phyloP scores from a whole-genome alignment of 2,329 filamentous ascomycete genomes.

The Cladobotryum mycophilum region DNA sequence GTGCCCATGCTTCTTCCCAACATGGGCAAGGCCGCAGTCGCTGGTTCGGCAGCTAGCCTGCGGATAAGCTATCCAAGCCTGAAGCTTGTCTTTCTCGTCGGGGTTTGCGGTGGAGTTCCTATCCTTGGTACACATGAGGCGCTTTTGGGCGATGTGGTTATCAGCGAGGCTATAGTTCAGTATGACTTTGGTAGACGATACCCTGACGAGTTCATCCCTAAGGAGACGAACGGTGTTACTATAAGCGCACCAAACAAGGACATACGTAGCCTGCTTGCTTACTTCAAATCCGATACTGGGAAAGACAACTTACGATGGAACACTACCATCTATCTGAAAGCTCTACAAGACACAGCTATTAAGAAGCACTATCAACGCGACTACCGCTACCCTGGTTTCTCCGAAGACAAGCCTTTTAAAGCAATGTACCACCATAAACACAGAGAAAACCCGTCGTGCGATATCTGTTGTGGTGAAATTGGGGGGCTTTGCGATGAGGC shows the following conservation, averaged over 20 bases:
- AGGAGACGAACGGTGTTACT: constrained; percentile 17
- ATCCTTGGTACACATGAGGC: not conserved
- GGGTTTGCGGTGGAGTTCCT: constrained; percentile 26
- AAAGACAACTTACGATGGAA: constrained; percentile 3
- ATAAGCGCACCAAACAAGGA: constrained; percentile 20
- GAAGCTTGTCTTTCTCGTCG: constrained; percentile 26
- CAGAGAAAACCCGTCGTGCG: constrained; percentile 6
- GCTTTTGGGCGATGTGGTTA: constrained; percentile 21
- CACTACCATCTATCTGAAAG: constrained; percentile 7
- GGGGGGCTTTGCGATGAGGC: constrained; percentile 12
- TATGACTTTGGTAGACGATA: constrained; percentile 19
- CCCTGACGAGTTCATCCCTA: constrained; percentile 17
- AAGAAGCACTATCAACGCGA: constrained; percentile 7
- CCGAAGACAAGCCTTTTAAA: constrained; percentile 24
- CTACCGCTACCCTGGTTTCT: constrained; percentile 21
- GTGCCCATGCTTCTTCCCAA: constrained; percentile 17
- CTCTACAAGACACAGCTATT: constrained; percentile 6
- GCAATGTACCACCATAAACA: constrained; percentile 29
- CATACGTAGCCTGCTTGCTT: constrained; percentile 21
- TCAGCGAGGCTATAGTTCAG: constrained; percentile 17
- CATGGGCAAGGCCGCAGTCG: constrained; percentile 14
- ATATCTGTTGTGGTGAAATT: constrained; percentile 1
- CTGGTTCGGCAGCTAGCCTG: constrained; percentile 15
- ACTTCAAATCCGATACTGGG: constrained; percentile 12
- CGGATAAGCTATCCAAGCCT: constrained; percentile 22